These are phyloP conservation scores for Blumeria hordei DNA, from an alignment of 2,329 filamentous ascomycete genomes.

Conservation along the genomic window DNA sequence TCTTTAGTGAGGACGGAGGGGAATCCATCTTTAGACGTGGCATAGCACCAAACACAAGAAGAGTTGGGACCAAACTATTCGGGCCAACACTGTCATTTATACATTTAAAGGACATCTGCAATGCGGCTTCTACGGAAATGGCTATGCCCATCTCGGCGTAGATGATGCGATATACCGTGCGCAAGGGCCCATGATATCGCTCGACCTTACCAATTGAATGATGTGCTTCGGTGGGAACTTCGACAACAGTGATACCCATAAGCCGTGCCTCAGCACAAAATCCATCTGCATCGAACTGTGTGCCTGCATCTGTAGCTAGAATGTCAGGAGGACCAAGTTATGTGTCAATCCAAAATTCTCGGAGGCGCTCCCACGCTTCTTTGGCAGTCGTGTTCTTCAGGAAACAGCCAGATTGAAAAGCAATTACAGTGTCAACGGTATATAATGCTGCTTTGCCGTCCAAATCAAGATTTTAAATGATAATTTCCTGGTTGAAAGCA, in stretches of 20 bases:
- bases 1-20: neutral
- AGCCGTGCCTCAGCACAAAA: neutral
- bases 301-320: neutral
- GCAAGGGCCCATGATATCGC: neutral
- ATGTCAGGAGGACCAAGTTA: neutral
- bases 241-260: neutral
- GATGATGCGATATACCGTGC: neutral
- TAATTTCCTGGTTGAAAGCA: slow-evolving; percentile 1
- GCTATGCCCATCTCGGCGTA: no score
- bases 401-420: slow-evolving; percentile 2
- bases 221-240: no score
- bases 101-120: no score
- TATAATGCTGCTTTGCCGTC: neutral
- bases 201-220: neutral
- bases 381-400: neutral
- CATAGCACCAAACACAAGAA: no score
- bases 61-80: no score
- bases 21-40: no score
- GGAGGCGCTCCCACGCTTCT: neutral
- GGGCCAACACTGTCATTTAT: no score
- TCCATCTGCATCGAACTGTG: neutral
- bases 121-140: no score
- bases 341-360: neutral
- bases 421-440: slow-evolving; percentile 1
- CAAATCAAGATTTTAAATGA: slow-evolving; percentile 1